phyloP scores from a whole-genome alignment of 352 stramenopile genomes.

The Phytophthora pini region DNA sequence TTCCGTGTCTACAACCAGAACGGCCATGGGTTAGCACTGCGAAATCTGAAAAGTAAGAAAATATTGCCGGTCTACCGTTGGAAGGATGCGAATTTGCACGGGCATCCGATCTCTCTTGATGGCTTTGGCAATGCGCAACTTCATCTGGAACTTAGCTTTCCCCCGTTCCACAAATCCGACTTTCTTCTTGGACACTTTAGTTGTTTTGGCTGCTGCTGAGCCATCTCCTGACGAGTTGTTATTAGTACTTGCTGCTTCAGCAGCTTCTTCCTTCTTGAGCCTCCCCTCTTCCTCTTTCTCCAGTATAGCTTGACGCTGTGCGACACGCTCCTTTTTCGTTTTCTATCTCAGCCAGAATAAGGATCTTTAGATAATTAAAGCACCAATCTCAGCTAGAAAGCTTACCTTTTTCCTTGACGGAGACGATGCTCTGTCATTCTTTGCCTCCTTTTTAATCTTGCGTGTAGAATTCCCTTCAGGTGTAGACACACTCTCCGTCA shows the following conservation, averaged over 20 bases:
- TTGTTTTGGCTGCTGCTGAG: slow-evolving; percentile 5
- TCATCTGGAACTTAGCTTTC: slow-evolving; percentile 63
- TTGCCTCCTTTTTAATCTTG: slow-evolving; percentile 14
- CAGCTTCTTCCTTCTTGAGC: slow-evolving; percentile 3
- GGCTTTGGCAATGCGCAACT: slow-evolving; percentile 54
- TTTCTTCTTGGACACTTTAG: slow-evolving; percentile 18
- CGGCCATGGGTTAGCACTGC: background rate
- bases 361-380: background rate
- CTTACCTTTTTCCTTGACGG: slow-evolving; percentile 26
- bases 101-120: slow-evolving; percentile 69
- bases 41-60: background rate
- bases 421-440: slow-evolving; percentile 16
- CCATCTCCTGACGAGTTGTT: background rate
- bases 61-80: slow-evolving; percentile 28
- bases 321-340: slow-evolving; percentile 58
- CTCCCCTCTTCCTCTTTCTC: slow-evolving; percentile 66
- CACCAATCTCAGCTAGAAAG: background rate
- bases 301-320: slow-evolving; percentile 57
- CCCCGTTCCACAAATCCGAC: slow-evolving; percentile 59
- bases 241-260: slow-evolving; percentile 1
- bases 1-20: slow-evolving; percentile 39
- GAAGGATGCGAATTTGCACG: slow-evolving; percentile 73
- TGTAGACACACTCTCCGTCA: slow-evolving; percentile 3
- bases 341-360: slow-evolving; percentile 29
- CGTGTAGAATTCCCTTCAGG: slow-evolving; percentile 4